phyloP scores from a whole-genome alignment of 2,329 filamentous ascomycete genomes.

The Fonsecaea pugnacius region DNA sequence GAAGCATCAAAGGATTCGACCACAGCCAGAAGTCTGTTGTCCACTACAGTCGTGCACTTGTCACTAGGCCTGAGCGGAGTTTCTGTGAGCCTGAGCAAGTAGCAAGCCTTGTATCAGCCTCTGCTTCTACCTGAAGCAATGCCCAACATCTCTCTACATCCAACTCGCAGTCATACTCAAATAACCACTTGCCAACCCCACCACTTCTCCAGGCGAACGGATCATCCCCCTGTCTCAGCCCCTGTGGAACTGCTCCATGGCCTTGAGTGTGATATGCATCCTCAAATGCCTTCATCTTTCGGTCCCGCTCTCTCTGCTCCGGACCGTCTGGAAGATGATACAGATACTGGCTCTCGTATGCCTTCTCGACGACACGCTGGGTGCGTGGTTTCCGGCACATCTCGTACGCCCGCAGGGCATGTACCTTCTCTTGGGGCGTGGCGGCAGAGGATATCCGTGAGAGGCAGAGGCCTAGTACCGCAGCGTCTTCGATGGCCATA shows the following conservation, averaged over 20 bases:
- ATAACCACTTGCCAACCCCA: conserved; percentile 26
- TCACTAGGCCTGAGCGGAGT: neutral
- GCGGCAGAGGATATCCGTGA: conserved; percentile 36
- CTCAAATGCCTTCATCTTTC: conserved; percentile 24
- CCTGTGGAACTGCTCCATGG: conserved; percentile 12
- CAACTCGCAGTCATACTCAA: conserved; percentile 16
- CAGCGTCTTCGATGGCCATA: conserved; percentile 41
- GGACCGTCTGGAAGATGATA: conserved; percentile 47
- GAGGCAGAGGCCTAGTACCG: conserved; percentile 41
- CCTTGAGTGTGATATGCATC: conserved; percentile 9
- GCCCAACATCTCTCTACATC: conserved; percentile 19
- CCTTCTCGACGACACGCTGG: conserved; percentile 45
- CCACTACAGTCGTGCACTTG: neutral
- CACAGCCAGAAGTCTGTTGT: neutral
- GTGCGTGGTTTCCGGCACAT: conserved; percentile 47
- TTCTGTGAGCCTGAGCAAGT: neutral
- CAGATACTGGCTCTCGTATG: conserved; percentile 41
- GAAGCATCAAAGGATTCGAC: neutral
- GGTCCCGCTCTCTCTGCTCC: conserved; percentile 49
- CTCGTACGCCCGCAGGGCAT: conserved; percentile 44
- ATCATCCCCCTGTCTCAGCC: conserved; percentile 20
- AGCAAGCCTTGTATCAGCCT: conserved; percentile 1
- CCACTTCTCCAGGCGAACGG: conserved; percentile 24
- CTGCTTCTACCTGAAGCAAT: conserved; percentile 4
- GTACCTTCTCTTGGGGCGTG: conserved; percentile 42